Evolutionary conservation across 768 basidiomycete species (phyloP).

Genomic region (Amanita fuliginea): DNA sequence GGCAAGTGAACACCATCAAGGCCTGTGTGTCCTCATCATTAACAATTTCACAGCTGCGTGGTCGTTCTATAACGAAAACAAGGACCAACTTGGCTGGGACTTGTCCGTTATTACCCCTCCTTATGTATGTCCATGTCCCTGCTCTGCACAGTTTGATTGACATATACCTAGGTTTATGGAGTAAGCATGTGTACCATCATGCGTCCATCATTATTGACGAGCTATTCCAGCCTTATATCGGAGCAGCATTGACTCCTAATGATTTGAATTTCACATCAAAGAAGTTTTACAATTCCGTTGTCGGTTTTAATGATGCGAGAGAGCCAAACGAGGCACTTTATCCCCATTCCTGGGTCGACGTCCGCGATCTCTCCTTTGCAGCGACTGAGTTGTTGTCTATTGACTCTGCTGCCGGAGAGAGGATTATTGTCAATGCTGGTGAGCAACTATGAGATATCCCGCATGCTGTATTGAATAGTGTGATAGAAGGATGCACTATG

Average conservation of each 20-base stretch:
- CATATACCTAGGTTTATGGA: slow-evolving; percentile 17
- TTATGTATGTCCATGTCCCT: slow-evolving; percentile 20
- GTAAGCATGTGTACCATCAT: background rate
- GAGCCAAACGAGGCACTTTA: slow-evolving; percentile 11
- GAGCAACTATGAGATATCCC: background rate
- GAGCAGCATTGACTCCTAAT: slow-evolving; percentile 22
- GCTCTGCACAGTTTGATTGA: background rate
- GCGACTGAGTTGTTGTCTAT: slow-evolving; percentile 37
- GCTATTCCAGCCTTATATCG: slow-evolving; percentile 22
- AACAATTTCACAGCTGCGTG: slow-evolving; percentile 23
- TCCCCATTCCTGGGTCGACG: slow-evolving; percentile 28
- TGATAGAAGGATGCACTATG: slow-evolving; percentile 12
- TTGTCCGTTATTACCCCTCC: slow-evolving; percentile 44
- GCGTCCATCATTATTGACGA: background rate
- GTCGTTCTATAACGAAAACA: slow-evolving; percentile 23
- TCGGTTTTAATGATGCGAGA: slow-evolving; percentile 6
- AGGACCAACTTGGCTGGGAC: slow-evolving; percentile 30
- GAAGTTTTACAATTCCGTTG: slow-evolving; percentile 17
- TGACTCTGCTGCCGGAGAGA: slow-evolving; percentile 28
- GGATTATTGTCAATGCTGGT: slow-evolving; percentile 34
- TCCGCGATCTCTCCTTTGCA: slow-evolving; percentile 41
- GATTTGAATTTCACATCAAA: slow-evolving; percentile 29
- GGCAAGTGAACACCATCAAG: slow-evolving; percentile 16
- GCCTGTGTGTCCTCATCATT: background rate
- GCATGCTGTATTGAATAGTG: background rate